These are phyloP conservation scores for Murraya paniculata DNA, from an alignment of 345 rosid species.

Conservation along the genomic window DNA sequence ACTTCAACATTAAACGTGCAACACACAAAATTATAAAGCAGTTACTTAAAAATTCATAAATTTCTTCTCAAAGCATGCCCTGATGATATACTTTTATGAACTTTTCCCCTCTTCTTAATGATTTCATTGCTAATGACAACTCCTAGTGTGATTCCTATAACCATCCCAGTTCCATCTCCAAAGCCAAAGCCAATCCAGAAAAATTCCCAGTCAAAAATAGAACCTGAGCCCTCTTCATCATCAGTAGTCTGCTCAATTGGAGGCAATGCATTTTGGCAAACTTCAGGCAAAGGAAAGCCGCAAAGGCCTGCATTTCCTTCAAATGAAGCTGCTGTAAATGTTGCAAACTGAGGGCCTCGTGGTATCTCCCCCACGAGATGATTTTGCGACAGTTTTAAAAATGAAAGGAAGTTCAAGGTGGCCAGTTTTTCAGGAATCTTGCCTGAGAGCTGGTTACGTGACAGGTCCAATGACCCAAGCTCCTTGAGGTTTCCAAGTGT, in stretches of 20 bases:
- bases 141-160: background rate
- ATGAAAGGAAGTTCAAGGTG: background rate
- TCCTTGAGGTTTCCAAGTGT: background rate
- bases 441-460: slow-evolving; percentile 14
- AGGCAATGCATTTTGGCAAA: background rate
- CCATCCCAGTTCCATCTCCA: slow-evolving; percentile 1
- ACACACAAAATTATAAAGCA: background rate
- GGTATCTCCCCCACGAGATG: slow-evolving; percentile 1
- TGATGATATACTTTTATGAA: background rate
- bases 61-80: background rate
- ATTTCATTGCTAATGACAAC: background rate
- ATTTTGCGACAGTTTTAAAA: background rate
- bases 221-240: background rate
- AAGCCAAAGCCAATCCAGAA: slow-evolving; percentile 9
- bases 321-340: background rate
- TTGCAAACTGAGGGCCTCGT: background rate
- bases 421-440: slow-evolving; percentile 18
- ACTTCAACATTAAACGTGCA: too few species aligned
- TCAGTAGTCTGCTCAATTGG: background rate
- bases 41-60: background rate
- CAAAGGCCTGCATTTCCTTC: slow-evolving; percentile 1
- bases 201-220: background rate
- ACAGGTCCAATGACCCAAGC: slow-evolving; percentile 20
- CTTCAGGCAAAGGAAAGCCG: background rate
- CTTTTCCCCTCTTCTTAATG: background rate